Conservation (phyloP, 108 stramenopile genomes). For the Schizochytrium sp. region DNA sequence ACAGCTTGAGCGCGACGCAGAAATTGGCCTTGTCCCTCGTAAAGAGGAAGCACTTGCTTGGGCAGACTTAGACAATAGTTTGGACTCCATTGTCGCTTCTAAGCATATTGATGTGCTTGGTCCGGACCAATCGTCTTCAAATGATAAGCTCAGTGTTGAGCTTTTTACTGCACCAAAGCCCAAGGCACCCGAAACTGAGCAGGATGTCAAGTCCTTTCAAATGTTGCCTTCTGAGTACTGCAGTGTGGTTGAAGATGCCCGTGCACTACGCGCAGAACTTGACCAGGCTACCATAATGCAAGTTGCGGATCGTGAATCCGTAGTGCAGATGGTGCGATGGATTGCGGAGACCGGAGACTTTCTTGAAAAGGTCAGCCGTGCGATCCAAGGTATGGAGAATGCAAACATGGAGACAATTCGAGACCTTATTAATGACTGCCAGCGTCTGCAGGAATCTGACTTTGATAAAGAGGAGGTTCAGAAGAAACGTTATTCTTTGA, state of each 20-base stretch:
- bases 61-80: background rate
- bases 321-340: conserved; percentile 12
- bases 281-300: background rate
- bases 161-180: background rate
- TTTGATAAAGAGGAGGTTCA: background rate
- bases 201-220: background rate
- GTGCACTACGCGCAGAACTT: background rate
- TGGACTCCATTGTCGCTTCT: background rate
- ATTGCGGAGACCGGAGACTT: conserved; percentile 13
- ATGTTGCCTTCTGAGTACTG: background rate
- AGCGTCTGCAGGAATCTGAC: background rate
- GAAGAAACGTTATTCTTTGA: background rate
- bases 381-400: background rate
- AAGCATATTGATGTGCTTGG: background rate
- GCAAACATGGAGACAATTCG: conserved; percentile 39
- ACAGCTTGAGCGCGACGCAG: conserved; percentile 9
- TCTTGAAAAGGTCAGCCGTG: background rate
- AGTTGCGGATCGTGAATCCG: background rate
- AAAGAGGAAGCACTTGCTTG: background rate
- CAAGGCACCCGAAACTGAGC: background rate
- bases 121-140: background rate
- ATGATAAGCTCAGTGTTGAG: background rate
- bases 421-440: background rate
- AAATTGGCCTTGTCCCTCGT: conserved; percentile 10
- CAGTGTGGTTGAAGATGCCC: background rate